These are phyloP conservation scores for Mycena maculata DNA, from an alignment of 768 basidiomycete genomes.

Conservation along the genomic window DNA sequence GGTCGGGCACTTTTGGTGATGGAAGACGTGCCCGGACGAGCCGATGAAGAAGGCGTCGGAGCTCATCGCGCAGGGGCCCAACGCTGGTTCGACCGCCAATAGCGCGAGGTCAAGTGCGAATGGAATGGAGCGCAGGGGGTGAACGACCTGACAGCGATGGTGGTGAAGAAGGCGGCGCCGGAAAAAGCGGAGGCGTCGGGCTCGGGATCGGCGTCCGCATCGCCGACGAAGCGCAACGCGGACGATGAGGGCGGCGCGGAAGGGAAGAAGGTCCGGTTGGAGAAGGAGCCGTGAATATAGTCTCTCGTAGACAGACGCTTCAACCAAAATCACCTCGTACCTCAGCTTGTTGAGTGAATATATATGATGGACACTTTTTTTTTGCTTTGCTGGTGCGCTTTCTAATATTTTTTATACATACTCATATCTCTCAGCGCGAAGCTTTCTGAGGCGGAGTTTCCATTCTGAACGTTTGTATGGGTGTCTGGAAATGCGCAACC, in stretches of 20 bases:
- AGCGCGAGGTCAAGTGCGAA: not conserved
- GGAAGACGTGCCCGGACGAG: slow-evolving; percentile 83
- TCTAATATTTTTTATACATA: slow-evolving; percentile 7
- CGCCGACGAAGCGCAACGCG: slow-evolving; percentile 73
- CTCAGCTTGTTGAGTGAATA: too few relatives aligned
- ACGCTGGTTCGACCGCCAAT: slow-evolving; percentile 16
- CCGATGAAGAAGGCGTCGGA: slow-evolving; percentile 68
- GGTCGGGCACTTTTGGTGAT: too few relatives aligned
- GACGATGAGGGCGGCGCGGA: slow-evolving; percentile 64
- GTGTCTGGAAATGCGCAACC: too few relatives aligned
- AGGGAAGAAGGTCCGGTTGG: slow-evolving; percentile 74
- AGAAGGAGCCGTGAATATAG: slow-evolving; percentile 39
- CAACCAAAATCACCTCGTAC: too few relatives aligned
- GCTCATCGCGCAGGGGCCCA: slow-evolving; percentile 68
- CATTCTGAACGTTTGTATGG: too few relatives aligned
- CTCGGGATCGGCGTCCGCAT: slow-evolving; percentile 4
- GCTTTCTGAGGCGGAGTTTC: too few relatives aligned
- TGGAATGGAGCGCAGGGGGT: slow-evolving; percentile 47
- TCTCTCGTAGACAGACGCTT: too few relatives aligned
- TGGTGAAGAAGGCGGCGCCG: slow-evolving; percentile 80
- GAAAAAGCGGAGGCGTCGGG: slow-evolving; percentile 38
- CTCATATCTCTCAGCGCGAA: too few relatives aligned
- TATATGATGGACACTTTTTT: slow-evolving; percentile 6
- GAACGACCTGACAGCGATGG: slow-evolving; percentile 86
- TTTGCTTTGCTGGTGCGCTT: slow-evolving; percentile 23